A percentile compares a stretch with the other conserved stretches of the same genome.
Evolutionary conservation across 345 rosid genomes (phyloP).

Genomic region (Rubroshorea leprosula): DNA sequence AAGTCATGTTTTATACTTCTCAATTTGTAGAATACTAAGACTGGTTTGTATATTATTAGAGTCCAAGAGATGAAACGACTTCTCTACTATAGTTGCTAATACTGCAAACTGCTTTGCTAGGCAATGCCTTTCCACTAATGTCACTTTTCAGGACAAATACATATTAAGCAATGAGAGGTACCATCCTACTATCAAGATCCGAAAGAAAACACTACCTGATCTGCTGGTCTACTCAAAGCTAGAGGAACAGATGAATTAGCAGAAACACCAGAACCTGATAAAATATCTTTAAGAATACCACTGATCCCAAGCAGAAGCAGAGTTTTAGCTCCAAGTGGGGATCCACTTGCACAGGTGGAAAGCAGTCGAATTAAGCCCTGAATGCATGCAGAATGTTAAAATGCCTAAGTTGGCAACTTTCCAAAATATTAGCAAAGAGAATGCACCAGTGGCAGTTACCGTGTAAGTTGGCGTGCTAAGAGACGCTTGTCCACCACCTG

Average conservation of each 20-base stretch:
- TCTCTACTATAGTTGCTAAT: neutral
- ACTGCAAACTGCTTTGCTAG: neutral
- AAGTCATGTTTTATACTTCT: neutral
- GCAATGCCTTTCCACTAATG: neutral
- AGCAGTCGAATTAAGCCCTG: conserved; percentile 96
- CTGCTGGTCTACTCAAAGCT: conserved; percentile 89
- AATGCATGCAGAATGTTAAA: conserved; percentile 25
- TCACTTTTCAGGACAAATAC: conserved; percentile 1
- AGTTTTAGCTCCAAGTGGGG: conserved; percentile 90
- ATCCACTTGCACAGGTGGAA: conserved; percentile 97
- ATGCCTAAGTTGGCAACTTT: conserved; percentile 14
- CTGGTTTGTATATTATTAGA: neutral
- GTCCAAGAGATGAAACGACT: neutral
- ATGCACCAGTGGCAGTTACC: conserved; percentile 32
- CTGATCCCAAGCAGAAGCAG: conserved; percentile 91
- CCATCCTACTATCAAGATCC: conserved; percentile 6
- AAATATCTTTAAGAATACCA: conserved; percentile 85
- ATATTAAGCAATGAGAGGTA: conserved; percentile 4
- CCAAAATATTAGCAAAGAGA: conserved; percentile 12
- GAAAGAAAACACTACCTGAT: conserved; percentile 59
- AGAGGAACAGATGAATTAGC: conserved; percentile 81
- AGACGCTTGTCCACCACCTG: conserved; percentile 96
- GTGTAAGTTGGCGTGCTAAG: conserved; percentile 87
- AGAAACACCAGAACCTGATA: conserved; percentile 82
- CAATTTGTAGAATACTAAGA: neutral